These are phyloP conservation scores for Akanthomyces lecanii DNA, from an alignment of 2,329 filamentous ascomycete genomes.

Conservation along the genomic window DNA sequence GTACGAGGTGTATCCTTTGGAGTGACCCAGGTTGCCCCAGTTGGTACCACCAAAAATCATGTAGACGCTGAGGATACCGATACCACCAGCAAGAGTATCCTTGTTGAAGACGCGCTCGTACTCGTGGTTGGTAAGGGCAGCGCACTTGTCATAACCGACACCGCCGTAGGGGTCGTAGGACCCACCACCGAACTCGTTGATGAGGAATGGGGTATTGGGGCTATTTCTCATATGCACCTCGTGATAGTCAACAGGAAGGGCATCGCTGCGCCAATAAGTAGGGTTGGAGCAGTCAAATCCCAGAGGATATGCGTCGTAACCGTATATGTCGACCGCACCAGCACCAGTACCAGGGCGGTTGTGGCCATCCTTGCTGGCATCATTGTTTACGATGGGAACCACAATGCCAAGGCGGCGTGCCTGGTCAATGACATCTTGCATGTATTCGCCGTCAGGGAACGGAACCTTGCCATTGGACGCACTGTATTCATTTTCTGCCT, in stretches of 20 bases:
- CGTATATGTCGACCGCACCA: conserved; percentile 36
- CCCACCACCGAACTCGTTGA: conserved; percentile 62
- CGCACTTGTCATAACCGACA: conserved; percentile 61
- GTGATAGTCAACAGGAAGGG: conserved; percentile 54
- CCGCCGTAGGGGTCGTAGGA: conserved; percentile 70
- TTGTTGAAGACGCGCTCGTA: conserved; percentile 73
- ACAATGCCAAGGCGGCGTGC: conserved; percentile 59
- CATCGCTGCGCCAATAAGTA: conserved; percentile 51
- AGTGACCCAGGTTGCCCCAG: conserved; percentile 69
- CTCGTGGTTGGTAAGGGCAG: conserved; percentile 58
- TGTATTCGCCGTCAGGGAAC: conserved; percentile 62
- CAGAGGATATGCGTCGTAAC: conserved; percentile 44
- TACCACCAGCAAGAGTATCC: conserved; percentile 59
- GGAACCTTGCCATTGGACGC: conserved; percentile 30
- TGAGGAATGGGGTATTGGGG: conserved; percentile 58
- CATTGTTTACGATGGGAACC: conserved; percentile 67
- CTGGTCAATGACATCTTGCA: conserved; percentile 62
- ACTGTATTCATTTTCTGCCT: conserved; percentile 66
- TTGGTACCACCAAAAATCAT: conserved; percentile 76
- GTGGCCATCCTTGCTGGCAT: conserved; percentile 43
- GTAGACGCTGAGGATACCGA: conserved; percentile 64
- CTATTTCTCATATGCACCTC: conserved; percentile 54
- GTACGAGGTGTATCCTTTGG: conserved; percentile 52
- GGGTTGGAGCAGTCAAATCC: conserved; percentile 41
- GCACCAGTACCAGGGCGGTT: conserved; percentile 21